A percentile compares a stretch with the other conserved stretches of the same genome.
phyloP scores from a whole-genome alignment of 306 rosid species.

The Prinsepia uniflora region DNA sequence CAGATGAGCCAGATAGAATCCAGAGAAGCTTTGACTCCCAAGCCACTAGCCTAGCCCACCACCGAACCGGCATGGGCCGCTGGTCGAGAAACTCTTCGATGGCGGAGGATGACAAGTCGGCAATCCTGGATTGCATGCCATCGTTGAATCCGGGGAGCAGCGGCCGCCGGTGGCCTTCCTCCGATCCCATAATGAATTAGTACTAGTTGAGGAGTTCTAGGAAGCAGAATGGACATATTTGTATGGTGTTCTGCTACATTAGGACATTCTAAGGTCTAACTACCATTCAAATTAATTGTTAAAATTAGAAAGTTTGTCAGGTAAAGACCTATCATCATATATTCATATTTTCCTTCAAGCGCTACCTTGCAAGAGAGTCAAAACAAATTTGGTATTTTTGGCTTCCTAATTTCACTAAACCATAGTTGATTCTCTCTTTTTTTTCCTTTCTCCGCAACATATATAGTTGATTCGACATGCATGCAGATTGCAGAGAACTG shows the following conservation, averaged over 20 bases:
- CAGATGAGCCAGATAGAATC: constrained; percentile 46
- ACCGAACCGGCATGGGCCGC: constrained; percentile 18
- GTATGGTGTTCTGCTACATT: not conserved
- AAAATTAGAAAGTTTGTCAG: too few species aligned
- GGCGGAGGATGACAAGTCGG: constrained; percentile 12
- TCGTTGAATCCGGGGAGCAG: constrained; percentile 13
- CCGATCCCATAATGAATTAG: constrained; percentile 22
- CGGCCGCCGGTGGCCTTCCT: constrained; percentile 14
- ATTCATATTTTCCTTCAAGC: not conserved
- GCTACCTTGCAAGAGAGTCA: not conserved
- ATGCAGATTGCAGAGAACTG: too few species aligned
- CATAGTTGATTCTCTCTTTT: too few species aligned
- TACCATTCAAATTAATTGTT: not conserved
- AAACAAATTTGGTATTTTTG: too few species aligned
- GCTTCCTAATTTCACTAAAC: too few species aligned
- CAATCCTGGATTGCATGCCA: constrained; percentile 11
- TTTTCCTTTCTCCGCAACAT: too few species aligned
- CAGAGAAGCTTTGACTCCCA: constrained; percentile 82
- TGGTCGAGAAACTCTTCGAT: constrained; percentile 43
- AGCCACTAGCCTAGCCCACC: constrained; percentile 45
- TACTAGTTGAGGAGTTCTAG: not conserved
- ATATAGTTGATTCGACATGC: too few species aligned
- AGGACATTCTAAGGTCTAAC: not conserved
- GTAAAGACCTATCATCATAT: too few species aligned
- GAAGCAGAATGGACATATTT: not conserved